Evolutionary conservation across 257 asterid species (phyloP).

Genomic region (Dorcoceras hygrometricum): DNA sequence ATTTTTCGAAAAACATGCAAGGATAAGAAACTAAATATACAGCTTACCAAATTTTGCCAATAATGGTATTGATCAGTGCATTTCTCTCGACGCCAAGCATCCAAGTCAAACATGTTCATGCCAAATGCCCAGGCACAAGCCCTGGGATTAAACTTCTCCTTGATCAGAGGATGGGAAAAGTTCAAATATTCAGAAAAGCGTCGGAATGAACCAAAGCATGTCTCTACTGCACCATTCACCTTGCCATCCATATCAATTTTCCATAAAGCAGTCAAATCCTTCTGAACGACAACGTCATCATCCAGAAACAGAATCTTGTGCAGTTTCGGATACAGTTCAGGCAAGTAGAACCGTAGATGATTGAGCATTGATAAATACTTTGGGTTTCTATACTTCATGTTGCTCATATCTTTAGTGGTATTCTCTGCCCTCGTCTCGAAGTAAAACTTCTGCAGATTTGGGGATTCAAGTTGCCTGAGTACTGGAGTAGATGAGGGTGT

Average conservation of each 20-base stretch:
- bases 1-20: neutral
- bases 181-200: constrained; percentile 76
- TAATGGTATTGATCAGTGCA: constrained; percentile 79
- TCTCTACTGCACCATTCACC: constrained; percentile 84
- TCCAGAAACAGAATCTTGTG: constrained; percentile 80
- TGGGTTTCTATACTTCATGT: constrained; percentile 72
- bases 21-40: neutral
- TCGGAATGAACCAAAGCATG: constrained; percentile 91
- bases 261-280: constrained; percentile 90
- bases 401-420: constrained; percentile 62
- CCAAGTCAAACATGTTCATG: constrained; percentile 89
- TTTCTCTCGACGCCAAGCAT: constrained; percentile 82
- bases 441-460: constrained; percentile 58
- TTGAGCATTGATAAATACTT: constrained; percentile 76
- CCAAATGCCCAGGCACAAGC: constrained; percentile 99
- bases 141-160: constrained; percentile 74
- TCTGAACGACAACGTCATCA: constrained; percentile 94
- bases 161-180: constrained; percentile 78
- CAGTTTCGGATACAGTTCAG: constrained; percentile 81
- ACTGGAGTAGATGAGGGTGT: constrained; percentile 78
- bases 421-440: constrained; percentile 79
- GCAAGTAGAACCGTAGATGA: constrained; percentile 90
- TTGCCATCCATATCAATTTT: constrained; percentile 81
- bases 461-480: constrained; percentile 61
- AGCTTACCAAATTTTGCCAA: constrained; percentile 81